phyloP scores from a whole-genome alignment of 139 green algal genomes.

The Dunaliella primolecta region DNA sequence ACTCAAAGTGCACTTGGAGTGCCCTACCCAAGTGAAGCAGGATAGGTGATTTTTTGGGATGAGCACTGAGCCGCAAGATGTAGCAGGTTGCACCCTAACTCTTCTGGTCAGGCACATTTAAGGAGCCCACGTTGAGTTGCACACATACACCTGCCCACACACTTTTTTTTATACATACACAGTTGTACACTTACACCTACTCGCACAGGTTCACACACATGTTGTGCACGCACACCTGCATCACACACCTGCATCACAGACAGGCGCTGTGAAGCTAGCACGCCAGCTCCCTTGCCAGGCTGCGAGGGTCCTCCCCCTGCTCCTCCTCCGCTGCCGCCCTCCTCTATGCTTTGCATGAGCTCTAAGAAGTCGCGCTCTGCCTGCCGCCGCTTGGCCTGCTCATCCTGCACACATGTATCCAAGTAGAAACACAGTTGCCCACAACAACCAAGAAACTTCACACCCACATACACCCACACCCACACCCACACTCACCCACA shows the following conservation, averaged over 20 bases:
- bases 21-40: too few species aligned
- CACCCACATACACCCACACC: too few species aligned
- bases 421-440: too few species aligned
- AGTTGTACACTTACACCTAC: background rate
- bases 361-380: slow-evolving; percentile 49
- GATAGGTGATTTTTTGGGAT: too few species aligned
- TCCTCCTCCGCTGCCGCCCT: background rate
- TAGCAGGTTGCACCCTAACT: too few species aligned
- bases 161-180: background rate
- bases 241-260: slow-evolving; percentile 29
- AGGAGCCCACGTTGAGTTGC: too few species aligned
- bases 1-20: too few species aligned
- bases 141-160: background rate
- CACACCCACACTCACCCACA: too few species aligned
- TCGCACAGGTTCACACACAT: background rate
- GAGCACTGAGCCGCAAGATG: too few species aligned
- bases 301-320: background rate
- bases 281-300: background rate
- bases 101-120: too few species aligned
- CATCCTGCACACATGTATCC: slow-evolving; percentile 28
- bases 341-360: slow-evolving; percentile 41
- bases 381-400: slow-evolving; percentile 38
- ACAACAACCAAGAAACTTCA: too few species aligned
- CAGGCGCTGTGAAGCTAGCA: slow-evolving; percentile 14
- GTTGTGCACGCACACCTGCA: background rate